Evolutionary conservation across 306 rosid species (phyloP).

Genomic region (Corylus avellana): DNA sequence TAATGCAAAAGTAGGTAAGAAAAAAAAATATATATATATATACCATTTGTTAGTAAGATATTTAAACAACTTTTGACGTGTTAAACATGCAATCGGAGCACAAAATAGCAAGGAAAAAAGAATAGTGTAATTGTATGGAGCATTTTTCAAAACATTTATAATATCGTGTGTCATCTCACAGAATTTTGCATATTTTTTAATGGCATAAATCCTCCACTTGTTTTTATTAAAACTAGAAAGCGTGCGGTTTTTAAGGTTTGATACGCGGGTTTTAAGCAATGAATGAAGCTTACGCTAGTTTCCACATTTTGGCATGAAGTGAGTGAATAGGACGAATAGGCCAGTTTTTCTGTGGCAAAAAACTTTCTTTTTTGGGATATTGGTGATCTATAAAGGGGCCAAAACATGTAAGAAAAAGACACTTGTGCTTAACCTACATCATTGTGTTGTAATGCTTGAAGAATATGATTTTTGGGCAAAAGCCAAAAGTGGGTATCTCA

Average conservation of each 20-base stretch:
- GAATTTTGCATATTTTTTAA: not conserved
- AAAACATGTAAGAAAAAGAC: constrained; percentile 13
- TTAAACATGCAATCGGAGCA: too few species aligned
- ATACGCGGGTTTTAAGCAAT: not conserved
- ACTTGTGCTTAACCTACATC: constrained; percentile 21
- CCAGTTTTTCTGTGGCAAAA: not conserved
- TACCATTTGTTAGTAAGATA: too few species aligned
- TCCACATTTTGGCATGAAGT: constrained; percentile 14
- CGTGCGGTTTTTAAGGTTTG: not conserved
- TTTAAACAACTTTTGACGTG: too few species aligned
- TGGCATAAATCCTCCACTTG: not conserved
- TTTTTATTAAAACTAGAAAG: not conserved
- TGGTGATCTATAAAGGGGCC: not conserved
- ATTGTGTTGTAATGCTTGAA: constrained; percentile 5
- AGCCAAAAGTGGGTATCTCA: constrained; percentile 41
- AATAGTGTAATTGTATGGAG: too few species aligned
- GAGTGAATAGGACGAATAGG: not conserved
- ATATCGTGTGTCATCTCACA: too few species aligned
- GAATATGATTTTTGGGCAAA: constrained; percentile 11
- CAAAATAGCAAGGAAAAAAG: too few species aligned
- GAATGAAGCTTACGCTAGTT: not conserved
- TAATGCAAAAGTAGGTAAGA: too few species aligned
- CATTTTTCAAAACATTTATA: too few species aligned
- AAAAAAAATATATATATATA: too few species aligned
- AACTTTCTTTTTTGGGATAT: not conserved